Evolutionary conservation across 176 grass and related monocot genomes (phyloP), one percentile per base, ranked within the genome.

Genomic region (Rhynchospora breviuscula): DNA sequence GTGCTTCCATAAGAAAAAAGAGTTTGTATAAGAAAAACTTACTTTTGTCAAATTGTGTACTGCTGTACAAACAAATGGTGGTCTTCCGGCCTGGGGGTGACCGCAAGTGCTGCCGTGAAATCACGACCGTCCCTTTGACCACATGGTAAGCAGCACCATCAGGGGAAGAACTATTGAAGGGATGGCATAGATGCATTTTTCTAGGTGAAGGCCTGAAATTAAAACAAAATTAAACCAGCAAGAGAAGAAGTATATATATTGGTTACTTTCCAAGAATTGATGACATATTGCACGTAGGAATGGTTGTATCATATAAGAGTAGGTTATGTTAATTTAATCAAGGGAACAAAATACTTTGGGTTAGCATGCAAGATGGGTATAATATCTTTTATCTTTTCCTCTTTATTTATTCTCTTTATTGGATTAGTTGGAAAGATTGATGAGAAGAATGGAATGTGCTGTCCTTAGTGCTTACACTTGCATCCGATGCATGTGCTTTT

Each of bases 51-150:
- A 95, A 35, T 79, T 93, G 86, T 8, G 91, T 90, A 84, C 83
- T 77, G 88, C 96, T 99, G 84, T 89, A 91, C 3, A 99, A 85
- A 15, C 89, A 78, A 18, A 99, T 47, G 10, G 86, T 90, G 69
- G 91, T 93, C 48, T 85, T 90, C 76, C 90, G 84, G 43, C 91
- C 86, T 2, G 91, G 86, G 33, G 25, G 7, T 6, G 88, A 86
- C 3, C 78, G 74, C 1, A 89, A 53, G 0, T 73, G 86, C 17
- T 81, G 89, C 53, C 84, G 57, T 58, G 80, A n/a, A 17, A 99
- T 84, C 40, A 99, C 88, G 23, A 93, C 89, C 25, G 83, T 88
- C 81, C 91, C 96, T 80, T 87, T 79, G 85, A 90, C 78, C 3
- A 83, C 17, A 57, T 87, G 66, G 77, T 81, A 66, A n/a, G 66